phyloP scores from a whole-genome alignment of 352 stramenopile species.

The Phytophthora aleatoria region DNA sequence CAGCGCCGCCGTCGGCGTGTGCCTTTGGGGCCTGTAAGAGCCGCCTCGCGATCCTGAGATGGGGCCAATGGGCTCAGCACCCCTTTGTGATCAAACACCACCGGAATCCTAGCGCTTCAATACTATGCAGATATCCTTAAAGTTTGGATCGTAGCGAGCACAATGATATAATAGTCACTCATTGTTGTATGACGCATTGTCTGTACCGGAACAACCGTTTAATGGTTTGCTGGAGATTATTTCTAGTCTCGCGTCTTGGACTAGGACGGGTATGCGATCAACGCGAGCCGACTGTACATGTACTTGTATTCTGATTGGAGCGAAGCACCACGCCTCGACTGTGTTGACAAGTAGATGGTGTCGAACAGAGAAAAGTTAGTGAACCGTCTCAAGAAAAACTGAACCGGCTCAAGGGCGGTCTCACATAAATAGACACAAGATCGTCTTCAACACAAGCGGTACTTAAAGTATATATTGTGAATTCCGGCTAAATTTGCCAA shows the following conservation, averaged over 20 bases:
- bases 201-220: neutral
- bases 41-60: slow-evolving; percentile 13
- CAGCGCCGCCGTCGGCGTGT: slow-evolving; percentile 6
- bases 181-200: no score
- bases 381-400: neutral
- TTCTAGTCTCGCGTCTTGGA: neutral
- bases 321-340: neutral
- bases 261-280: no score
- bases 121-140: no score
- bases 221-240: neutral
- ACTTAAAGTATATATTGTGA: no score
- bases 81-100: neutral
- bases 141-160: neutral
- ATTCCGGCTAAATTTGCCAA: no score
- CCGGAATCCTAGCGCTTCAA: neutral
- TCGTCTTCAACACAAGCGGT: neutral
- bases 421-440: neutral
- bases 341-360: neutral
- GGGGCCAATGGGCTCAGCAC: neutral
- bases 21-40: slow-evolving; percentile 1
- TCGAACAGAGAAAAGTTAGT: neutral
- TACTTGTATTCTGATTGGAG: neutral
- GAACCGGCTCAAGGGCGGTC: neutral
- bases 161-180: no score
- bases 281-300: neutral